Evolutionary conservation across 768 basidiomycete species (phyloP), one percentile per base, ranked within the genome.

Genomic region (Xerocomellus intermedius): DNA sequence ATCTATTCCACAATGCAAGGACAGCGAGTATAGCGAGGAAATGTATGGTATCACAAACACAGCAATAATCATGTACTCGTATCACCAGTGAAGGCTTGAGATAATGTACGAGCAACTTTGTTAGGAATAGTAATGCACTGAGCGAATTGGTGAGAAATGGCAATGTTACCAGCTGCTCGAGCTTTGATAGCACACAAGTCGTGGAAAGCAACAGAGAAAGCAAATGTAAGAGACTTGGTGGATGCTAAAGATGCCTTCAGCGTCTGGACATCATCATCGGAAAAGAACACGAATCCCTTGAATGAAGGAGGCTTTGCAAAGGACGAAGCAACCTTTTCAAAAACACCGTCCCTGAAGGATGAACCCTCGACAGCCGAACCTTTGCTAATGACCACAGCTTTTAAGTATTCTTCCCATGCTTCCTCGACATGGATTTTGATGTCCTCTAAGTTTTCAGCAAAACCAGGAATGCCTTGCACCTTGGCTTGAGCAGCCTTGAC

Each of bases 241-340:
- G 81, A 81, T 0, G 87, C 85, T 38, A 74, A 82, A 0, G 86
- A 86, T 0, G 85, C 84, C 61, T 82, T 84, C 22, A 73, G 38
- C 3, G 2, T 46, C 42, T 57, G 47, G 5, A 85, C 61, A 45
- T 78, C 69, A 8, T 77, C 73, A 21, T 73, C 46, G 42, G 61
- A 62, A 19, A 64, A 67, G 7, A 64, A 46, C 1, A 50, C 19
- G 37, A 62, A 61, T 5, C 35, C 49, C 68, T 66, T 14, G 71
- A 65, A 37, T 37, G 8, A 0, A 73, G 65, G 30, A 46, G 66
- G 1, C 54, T 56, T 13, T 74, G 67, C 35, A 66, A 71, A 59
- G 62, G 24, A 6, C 53, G 62, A 49, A 63, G 82, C 32, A 55
- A 60, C 38, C 55, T 63, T 5, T 67, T 65, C 55, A 47, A 42